Evolutionary conservation across 768 basidiomycete species (phyloP).

Genomic region (Daedalea quercina): DNA sequence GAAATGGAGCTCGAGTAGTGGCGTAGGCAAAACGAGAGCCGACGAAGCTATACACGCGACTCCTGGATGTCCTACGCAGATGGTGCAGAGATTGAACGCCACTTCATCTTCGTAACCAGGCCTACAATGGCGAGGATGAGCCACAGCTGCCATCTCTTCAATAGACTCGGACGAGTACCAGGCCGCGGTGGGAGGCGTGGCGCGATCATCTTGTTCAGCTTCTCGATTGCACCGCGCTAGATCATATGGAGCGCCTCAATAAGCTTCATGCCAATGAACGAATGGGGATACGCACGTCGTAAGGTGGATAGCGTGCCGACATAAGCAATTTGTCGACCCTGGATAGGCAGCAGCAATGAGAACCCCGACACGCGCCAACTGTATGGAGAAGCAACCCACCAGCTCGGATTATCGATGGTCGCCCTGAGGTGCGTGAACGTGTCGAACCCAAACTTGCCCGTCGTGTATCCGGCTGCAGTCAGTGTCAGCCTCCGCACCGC

Average conservation of each 20-base stretch:
- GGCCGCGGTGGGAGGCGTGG: conserved; percentile 1
- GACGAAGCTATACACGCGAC: background rate
- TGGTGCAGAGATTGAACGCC: background rate
- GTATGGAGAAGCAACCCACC: conserved; percentile 18
- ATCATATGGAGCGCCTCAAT: background rate
- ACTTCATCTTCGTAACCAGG: background rate
- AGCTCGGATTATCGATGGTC: conserved; percentile 38
- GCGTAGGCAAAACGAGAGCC: no score
- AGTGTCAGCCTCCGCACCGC: background rate
- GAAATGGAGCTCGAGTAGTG: no score
- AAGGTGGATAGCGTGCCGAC: conserved; percentile 31
- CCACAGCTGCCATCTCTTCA: background rate
- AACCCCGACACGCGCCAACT: background rate
- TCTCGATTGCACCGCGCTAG: background rate
- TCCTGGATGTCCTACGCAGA: background rate
- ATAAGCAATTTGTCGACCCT: conserved; percentile 29
- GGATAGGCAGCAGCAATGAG: background rate
- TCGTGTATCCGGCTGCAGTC: conserved; percentile 56
- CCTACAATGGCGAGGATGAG: background rate
- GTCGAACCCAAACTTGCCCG: conserved; percentile 71
- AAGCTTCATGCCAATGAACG: background rate
- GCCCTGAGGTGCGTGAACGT: conserved; percentile 71
- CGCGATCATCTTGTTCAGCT: background rate
- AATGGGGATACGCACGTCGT: conserved; percentile 20
- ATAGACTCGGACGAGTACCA: background rate